phyloP scores from a whole-genome alignment of 2,329 filamentous ascomycete species.

The Pseudogymnoascus sp. region DNA sequence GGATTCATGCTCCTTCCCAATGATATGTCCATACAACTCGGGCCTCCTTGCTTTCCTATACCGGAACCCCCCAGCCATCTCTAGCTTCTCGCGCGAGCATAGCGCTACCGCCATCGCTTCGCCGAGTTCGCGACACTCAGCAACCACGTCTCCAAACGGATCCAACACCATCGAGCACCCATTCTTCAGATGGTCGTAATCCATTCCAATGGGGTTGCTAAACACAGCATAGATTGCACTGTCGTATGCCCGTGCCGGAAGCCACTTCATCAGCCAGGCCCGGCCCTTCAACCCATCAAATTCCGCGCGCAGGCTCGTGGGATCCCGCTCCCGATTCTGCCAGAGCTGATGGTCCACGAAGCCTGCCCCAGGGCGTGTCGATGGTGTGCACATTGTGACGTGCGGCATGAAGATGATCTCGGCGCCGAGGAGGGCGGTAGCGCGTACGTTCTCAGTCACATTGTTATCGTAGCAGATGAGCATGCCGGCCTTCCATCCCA shows the following conservation, averaged over 20 bases:
- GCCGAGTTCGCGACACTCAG: constrained; percentile 13
- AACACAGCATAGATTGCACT: constrained; percentile 16
- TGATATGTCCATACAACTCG: constrained; percentile 14
- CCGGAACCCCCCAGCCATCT: constrained; percentile 10
- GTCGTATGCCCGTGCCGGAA: constrained; percentile 17
- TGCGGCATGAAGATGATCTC: constrained; percentile 17
- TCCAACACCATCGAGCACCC: constrained; percentile 16
- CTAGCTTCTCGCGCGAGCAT: constrained; percentile 11
- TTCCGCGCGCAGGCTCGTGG: constrained; percentile 12
- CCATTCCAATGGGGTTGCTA: constrained; percentile 16
- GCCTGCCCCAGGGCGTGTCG: constrained; percentile 14
- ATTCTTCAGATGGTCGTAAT: constrained; percentile 15
- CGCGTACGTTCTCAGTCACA: constrained; percentile 14
- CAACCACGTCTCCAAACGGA: constrained; percentile 15
- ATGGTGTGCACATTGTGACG: constrained; percentile 17
- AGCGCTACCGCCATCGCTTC: constrained; percentile 12
- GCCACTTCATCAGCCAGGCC: constrained; percentile 17
- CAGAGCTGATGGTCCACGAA: constrained; percentile 13
- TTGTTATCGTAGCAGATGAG: constrained; percentile 17
- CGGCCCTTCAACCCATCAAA: constrained; percentile 16
- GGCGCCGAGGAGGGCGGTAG: constrained; percentile 15
- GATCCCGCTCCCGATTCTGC: constrained; percentile 12
- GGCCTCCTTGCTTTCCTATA: constrained; percentile 14
- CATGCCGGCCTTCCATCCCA: constrained; percentile 14
- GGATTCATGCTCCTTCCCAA: constrained; percentile 10